phyloP scores from a whole-genome alignment of 2,329 filamentous ascomycete genomes.

The Alternaria arborescens region DNA sequence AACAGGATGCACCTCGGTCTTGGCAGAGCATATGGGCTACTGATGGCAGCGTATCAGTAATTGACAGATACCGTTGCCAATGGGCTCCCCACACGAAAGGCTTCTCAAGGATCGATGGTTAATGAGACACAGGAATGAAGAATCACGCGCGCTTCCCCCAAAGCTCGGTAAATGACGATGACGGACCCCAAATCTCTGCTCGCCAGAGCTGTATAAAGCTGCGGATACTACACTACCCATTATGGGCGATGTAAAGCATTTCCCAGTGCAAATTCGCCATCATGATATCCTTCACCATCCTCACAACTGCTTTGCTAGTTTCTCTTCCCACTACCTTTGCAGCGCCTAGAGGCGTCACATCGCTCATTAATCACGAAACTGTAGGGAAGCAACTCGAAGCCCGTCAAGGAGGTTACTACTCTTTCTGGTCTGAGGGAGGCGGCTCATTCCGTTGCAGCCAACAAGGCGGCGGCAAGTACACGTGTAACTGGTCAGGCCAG shows the following conservation, averaged over 20 bases:
- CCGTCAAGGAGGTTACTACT: constrained; percentile 57
- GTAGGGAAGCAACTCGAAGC: constrained; percentile 18
- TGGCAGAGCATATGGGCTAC: constrained; percentile 1
- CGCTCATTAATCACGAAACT: constrained; percentile 15
- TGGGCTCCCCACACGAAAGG: neutral
- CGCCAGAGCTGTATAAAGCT: neutral
- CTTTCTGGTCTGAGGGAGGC: constrained; percentile 65
- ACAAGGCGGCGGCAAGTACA: constrained; percentile 31
- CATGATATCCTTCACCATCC: constrained; percentile 11
- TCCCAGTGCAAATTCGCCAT: neutral
- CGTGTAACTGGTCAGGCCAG: constrained; percentile 30
- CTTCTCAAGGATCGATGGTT: neutral
- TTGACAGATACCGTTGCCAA: constrained; percentile 1
- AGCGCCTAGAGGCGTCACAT: constrained; percentile 4
- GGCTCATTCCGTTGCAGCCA: constrained; percentile 33
- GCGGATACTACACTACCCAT: neutral
- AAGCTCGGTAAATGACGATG: neutral
- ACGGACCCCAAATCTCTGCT: neutral
- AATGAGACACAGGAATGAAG: neutral
- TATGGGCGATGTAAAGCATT: neutral
- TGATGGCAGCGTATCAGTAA: neutral
- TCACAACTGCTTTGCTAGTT: constrained; percentile 3
- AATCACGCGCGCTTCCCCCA: neutral
- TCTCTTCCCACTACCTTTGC: constrained; percentile 1
- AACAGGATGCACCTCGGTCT: constrained; percentile 3